A percentile compares a stretch with the other conserved stretches of the same genome.
phyloP scores from a whole-genome alignment of 768 basidiomycete genomes.

The Crepidotus variabilis region DNA sequence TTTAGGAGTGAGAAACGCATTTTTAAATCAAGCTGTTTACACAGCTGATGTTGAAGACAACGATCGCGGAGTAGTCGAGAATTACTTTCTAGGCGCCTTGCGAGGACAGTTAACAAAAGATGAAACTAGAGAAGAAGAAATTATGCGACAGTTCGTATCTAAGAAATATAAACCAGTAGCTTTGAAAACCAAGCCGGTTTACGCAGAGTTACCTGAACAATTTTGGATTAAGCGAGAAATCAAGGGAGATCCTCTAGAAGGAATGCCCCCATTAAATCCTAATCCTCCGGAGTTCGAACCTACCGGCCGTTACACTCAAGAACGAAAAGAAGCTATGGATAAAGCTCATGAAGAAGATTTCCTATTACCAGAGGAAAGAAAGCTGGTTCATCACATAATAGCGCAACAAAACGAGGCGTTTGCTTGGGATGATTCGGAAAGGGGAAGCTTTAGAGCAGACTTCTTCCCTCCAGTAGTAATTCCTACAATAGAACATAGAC shows the following conservation, averaged over 20 bases:
- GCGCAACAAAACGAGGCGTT: slow-evolving; percentile 17
- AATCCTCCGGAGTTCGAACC: slow-evolving; percentile 18
- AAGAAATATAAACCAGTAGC: slow-evolving; percentile 30
- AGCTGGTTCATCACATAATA: slow-evolving; percentile 31
- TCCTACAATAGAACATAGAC: slow-evolving; percentile 29
- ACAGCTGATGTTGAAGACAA: not conserved
- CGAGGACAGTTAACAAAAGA: not conserved
- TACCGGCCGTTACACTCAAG: slow-evolving; percentile 19
- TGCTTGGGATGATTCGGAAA: slow-evolving; percentile 27
- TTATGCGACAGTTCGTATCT: not conserved
- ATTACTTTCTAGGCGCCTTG: slow-evolving; percentile 1
- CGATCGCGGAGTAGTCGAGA: not conserved
- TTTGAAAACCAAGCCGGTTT: slow-evolving; percentile 19
- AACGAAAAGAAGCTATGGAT: slow-evolving; percentile 15
- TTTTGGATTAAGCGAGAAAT: slow-evolving; percentile 25
- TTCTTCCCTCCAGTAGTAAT: slow-evolving; percentile 30
- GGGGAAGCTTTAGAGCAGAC: slow-evolving; percentile 26
- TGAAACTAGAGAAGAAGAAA: not conserved
- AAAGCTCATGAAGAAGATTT: slow-evolving; percentile 13
- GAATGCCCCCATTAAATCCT: slow-evolving; percentile 17
- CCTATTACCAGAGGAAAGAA: slow-evolving; percentile 22
- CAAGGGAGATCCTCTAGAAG: slow-evolving; percentile 22
- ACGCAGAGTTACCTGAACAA: slow-evolving; percentile 18
- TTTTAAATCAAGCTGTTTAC: slow-evolving; percentile 1
- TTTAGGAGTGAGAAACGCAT: slow-evolving; percentile 3